Base-by-base conservation (phyloP, 2,329 filamentous ascomycete species). In the Tympanopsis confertula region DNA sequence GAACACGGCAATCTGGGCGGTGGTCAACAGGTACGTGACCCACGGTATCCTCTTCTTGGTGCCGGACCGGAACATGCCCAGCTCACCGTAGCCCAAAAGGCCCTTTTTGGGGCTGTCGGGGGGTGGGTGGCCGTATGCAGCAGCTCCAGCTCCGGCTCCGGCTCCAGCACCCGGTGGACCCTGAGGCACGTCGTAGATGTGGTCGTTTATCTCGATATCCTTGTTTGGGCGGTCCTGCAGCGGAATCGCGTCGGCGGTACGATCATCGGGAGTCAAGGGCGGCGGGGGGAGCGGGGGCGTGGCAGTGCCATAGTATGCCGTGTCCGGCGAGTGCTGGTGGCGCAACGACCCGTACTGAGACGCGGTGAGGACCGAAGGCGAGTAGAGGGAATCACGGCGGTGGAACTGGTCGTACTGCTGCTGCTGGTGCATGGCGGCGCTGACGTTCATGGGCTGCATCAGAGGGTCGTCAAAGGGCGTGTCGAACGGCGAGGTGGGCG, bases 1-100 rank as follows among this genome's bases (percentile, higher is more conserved):
- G 53, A 98, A 98, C 19, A 96, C 86, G 13, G 68, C 75, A 15
- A 91, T 62, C 56, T 96, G 88, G 12, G 82, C 70, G 20, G 78
- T 39, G 3, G 86, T 85, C 44, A 96, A 72, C 32, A 79, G 59
- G 56, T 89, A 96, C 22, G 87, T 84, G 5, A 94, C 76, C 71
- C 83, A 91, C 0, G 91, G 82, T 38, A 79, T 74, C 42, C 66
- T 62, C 52, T 69, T 72, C 51, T 60, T 65, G 47, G 69, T 59
- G 12, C 70, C 59, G 2, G n/a, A 29, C 12, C 70, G 69, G 35
- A 78, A 51, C 71, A 78, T 77, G 41, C 71, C 71, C 38, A 78
- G 53, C 55, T 77, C 68, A 38, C 73, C 73, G 33, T 74, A 63
- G n/a, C 66, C 61, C 35, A 77, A 59, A 41, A 66, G 65, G 41